These are phyloP conservation scores for Phialophora expanda DNA, from an alignment of 2,329 filamentous ascomycete species.

Conservation along the genomic window DNA sequence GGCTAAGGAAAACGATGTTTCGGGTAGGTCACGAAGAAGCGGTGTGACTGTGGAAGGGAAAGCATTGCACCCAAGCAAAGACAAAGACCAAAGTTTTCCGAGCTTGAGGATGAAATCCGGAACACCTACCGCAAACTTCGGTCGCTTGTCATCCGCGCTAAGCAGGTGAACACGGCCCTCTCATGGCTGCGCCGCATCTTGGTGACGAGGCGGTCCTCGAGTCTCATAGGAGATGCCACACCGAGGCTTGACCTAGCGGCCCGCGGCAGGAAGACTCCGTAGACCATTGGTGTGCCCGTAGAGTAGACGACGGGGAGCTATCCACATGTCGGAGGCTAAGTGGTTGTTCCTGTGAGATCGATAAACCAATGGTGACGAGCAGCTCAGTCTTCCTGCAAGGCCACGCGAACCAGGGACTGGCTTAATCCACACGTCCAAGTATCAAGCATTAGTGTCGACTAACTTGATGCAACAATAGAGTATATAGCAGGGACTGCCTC, in stretches of 20 bases:
- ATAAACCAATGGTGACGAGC: not conserved
- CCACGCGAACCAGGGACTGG: not conserved
- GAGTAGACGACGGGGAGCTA: not conserved
- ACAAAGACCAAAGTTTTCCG: not conserved
- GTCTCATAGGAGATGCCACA: not conserved
- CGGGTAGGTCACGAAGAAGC: conserved; percentile 1
- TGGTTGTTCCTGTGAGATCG: not conserved
- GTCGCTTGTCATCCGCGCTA: not conserved
- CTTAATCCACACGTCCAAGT: not conserved
- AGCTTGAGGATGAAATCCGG: conserved; percentile 1
- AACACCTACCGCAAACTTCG: not conserved
- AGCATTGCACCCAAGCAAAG: not conserved
- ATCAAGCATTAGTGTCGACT: not conserved
- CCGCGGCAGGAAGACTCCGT: not conserved
- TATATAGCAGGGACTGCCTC: conserved; percentile 3
- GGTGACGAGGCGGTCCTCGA: not conserved
- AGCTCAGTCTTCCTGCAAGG: not conserved
- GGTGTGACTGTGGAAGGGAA: not conserved
- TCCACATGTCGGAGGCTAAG: not conserved
- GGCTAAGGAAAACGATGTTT: not conserved
- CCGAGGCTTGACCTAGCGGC: not conserved
- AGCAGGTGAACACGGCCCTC: not conserved
- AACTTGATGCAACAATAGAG: not conserved
- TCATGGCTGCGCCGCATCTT: not conserved
- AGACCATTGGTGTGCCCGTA: not conserved